phyloP scores from a whole-genome alignment of 345 rosid species.

The Zanthoxylum bungeanum region DNA sequence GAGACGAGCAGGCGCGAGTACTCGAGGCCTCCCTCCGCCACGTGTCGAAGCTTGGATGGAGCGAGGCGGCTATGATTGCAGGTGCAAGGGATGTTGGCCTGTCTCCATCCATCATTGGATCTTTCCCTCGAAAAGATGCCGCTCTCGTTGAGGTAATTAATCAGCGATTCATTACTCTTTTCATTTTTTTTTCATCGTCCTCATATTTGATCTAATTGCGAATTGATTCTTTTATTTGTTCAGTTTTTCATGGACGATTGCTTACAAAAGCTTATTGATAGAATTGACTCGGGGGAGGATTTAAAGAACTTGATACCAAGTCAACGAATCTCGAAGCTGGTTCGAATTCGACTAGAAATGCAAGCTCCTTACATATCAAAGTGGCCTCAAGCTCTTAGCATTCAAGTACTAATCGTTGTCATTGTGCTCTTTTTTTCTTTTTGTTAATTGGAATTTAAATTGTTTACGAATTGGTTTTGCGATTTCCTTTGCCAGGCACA shows the following conservation, averaged over 20 bases:
- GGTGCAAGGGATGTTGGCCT: constrained; percentile 85
- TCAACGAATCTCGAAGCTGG: constrained; percentile 63
- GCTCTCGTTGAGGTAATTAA: constrained; percentile 75
- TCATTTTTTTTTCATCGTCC: too few relatives aligned
- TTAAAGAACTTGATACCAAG: constrained; percentile 59
- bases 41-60: constrained; percentile 80
- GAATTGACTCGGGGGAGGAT: constrained; percentile 56
- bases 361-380: constrained; percentile 86
- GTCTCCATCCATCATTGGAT: constrained; percentile 87
- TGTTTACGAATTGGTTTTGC: too few relatives aligned
- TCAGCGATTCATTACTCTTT: not conserved
- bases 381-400: constrained; percentile 97
- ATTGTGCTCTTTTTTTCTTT: not conserved
- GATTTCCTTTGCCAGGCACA: constrained; percentile 50
- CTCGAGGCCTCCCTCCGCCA: constrained; percentile 76
- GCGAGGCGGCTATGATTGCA: constrained; percentile 83
- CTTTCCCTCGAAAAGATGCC: constrained; percentile 85
- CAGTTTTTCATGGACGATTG: constrained; percentile 94
- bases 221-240: constrained; percentile 9
- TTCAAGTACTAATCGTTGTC: constrained; percentile 59
- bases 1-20: constrained; percentile 76
- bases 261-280: constrained; percentile 70
- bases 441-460: not conserved
- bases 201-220: constrained; percentile 18
- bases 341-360: constrained; percentile 75